These are phyloP conservation scores for Plasmopara viticola DNA, from an alignment of 352 stramenopile genomes.

Conservation along the genomic window DNA sequence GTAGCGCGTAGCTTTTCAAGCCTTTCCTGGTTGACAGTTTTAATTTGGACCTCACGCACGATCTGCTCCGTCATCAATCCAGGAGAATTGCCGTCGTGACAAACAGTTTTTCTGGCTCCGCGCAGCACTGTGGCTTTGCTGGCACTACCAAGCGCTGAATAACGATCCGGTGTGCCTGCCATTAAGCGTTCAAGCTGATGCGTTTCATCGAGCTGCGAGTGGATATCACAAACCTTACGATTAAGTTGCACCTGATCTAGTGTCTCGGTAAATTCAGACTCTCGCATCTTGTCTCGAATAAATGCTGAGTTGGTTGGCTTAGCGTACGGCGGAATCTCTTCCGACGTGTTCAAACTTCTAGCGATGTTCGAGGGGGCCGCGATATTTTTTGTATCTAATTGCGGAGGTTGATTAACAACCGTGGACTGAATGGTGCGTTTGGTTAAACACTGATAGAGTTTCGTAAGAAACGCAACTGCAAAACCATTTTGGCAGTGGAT, in stretches of 20 bases:
- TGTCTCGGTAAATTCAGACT: slow-evolving; percentile 61
- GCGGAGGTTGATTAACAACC: slow-evolving; percentile 8
- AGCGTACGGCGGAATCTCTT: slow-evolving; percentile 72
- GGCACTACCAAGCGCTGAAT: slow-evolving; percentile 50
- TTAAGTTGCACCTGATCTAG: slow-evolving; percentile 63
- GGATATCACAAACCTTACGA: slow-evolving; percentile 50
- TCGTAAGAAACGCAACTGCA: slow-evolving; percentile 76
- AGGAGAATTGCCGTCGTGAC: slow-evolving; percentile 55
- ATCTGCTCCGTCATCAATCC: slow-evolving; percentile 60
- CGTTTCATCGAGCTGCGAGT: slow-evolving; percentile 70
- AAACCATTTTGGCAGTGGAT: slow-evolving; percentile 89
- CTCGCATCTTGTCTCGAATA: slow-evolving; percentile 81
- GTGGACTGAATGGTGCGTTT: slow-evolving; percentile 81
- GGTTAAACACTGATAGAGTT: slow-evolving; percentile 88
- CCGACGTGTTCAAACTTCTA: slow-evolving; percentile 21
- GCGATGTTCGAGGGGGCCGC: slow-evolving; percentile 17
- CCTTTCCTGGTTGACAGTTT: slow-evolving; percentile 80
- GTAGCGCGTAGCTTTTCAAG: slow-evolving; percentile 77
- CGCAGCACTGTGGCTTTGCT: slow-evolving; percentile 56
- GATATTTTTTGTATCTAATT: neutral
- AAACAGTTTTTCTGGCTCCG: slow-evolving; percentile 56
- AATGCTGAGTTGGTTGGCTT: slow-evolving; percentile 76
- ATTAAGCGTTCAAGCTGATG: slow-evolving; percentile 78
- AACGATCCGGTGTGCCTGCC: slow-evolving; percentile 48
- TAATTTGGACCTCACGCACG: slow-evolving; percentile 88